Evolutionary conservation across 768 basidiomycete genomes (phyloP).

Genomic region (Termitomyces sp.): DNA sequence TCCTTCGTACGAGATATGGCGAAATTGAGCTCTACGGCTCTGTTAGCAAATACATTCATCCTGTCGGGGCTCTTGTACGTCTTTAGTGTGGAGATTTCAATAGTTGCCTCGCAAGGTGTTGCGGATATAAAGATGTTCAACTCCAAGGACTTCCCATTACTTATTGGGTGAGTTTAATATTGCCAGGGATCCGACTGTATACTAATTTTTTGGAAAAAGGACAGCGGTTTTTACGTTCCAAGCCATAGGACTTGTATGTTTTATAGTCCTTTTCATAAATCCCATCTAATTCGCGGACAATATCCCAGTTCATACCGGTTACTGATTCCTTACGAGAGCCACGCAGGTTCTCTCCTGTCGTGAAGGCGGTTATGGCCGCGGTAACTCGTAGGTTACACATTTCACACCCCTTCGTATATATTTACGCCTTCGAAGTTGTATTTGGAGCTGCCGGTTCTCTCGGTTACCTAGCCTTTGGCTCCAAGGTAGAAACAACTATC

Average conservation of each 20-base stretch:
- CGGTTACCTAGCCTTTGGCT: constrained; percentile 85
- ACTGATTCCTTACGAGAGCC: constrained; percentile 96
- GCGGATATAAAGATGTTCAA: constrained; percentile 87
- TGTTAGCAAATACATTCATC: constrained; percentile 94
- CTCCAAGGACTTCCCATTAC: constrained; percentile 78
- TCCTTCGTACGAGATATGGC: constrained; percentile 91
- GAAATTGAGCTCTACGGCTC: constrained; percentile 86
- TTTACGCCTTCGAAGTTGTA: constrained; percentile 41
- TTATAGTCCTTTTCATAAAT: background rate
- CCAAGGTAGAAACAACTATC: constrained; percentile 86
- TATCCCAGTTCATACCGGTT: constrained; percentile 77
- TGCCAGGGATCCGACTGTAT: background rate
- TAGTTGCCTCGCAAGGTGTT: constrained; percentile 64
- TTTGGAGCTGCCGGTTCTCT: constrained; percentile 86
- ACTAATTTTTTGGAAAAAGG: constrained; percentile 29
- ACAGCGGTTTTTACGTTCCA: constrained; percentile 99
- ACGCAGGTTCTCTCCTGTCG: constrained; percentile 79
- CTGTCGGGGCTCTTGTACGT: constrained; percentile 82
- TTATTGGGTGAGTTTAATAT: constrained; percentile 66
- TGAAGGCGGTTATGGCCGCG: constrained; percentile 87
- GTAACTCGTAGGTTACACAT: constrained; percentile 47
- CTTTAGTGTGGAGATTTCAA: constrained; percentile 71
- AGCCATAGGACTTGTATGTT: constrained; percentile 82
- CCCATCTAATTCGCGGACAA: background rate
- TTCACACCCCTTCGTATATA: background rate